phyloP scores from a whole-genome alignment of 164 flowering plant genomes.

The Akebia trifoliata region DNA sequence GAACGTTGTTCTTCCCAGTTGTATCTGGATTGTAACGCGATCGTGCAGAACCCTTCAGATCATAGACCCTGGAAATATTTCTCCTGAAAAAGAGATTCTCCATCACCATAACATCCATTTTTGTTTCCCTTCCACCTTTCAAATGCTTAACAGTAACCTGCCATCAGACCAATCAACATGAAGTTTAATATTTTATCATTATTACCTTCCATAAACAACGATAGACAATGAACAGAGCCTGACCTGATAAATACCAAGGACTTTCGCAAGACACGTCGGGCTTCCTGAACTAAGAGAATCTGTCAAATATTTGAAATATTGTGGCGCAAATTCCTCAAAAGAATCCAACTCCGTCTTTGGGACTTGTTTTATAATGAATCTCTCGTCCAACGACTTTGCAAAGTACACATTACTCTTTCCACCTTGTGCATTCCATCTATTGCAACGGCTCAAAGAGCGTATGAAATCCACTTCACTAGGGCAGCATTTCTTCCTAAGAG shows the following conservation, averaged over 20 bases:
- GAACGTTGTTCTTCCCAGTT: constrained; percentile 54
- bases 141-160: constrained; percentile 62
- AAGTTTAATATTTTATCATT: not conserved
- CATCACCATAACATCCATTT: constrained; percentile 89
- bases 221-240: constrained; percentile 7
- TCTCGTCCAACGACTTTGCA: constrained; percentile 76
- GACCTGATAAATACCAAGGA: constrained; percentile 84
- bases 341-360: constrained; percentile 81
- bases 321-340: constrained; percentile 72
- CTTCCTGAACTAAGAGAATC: constrained; percentile 57
- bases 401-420: constrained; percentile 88
- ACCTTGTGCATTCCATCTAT: constrained; percentile 77
- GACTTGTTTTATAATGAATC: constrained; percentile 76
- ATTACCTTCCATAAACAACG: not conserved
- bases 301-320: constrained; percentile 66
- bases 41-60: constrained; percentile 74
- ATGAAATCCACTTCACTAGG: constrained; percentile 64
- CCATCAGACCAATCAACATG: constrained; percentile 1
- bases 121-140: constrained; percentile 64
- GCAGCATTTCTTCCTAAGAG: constrained; percentile 68
- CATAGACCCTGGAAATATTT: constrained; percentile 60
- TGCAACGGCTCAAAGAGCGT: constrained; percentile 71
- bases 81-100: constrained; percentile 73
- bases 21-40: constrained; percentile 72
- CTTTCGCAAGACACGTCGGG: constrained; percentile 79